A percentile compares a stretch with the other conserved stretches of the same genome.
Conservation (phyloP, 2,329 filamentous ascomycete genomes). For the Seiridium unicorne region DNA sequence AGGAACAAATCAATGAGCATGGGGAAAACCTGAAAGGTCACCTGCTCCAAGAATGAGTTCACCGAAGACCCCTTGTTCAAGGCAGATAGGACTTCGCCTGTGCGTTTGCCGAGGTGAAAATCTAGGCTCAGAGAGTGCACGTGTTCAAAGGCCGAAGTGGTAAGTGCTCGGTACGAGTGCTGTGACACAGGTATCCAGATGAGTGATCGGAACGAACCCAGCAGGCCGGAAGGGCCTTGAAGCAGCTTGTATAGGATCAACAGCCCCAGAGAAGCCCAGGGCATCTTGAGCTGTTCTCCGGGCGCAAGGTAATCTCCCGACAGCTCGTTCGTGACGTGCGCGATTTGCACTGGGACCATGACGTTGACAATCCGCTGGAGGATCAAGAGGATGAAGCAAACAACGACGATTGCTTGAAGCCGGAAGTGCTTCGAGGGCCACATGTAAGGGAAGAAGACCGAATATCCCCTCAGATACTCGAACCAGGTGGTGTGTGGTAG, state of each 20-base stretch:
- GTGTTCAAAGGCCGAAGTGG: conserved; percentile 94
- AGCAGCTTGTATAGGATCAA: conserved; percentile 79
- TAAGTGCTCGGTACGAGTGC: conserved; percentile 92
- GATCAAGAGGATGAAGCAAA: conserved; percentile 80
- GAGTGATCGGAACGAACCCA: conserved; percentile 78
- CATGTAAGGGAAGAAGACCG: conserved; percentile 91
- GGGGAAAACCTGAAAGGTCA: conserved; percentile 92
- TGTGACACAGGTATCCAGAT: conserved; percentile 97
- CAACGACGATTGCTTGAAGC: conserved; percentile 74
- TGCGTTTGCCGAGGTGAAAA: conserved; percentile 95
- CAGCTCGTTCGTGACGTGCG: conserved; percentile 74
- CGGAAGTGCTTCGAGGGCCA: conserved; percentile 81
- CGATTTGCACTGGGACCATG: conserved; percentile 79
- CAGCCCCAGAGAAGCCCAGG: conserved; percentile 72
- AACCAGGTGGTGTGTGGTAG: conserved; percentile 89
- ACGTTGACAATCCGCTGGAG: conserved; percentile 83
- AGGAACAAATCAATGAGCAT: conserved; percentile 90
- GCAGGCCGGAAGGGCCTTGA: conserved; percentile 83
- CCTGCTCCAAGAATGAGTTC: conserved; percentile 93
- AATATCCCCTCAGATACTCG: conserved; percentile 92
- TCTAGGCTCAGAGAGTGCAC: conserved; percentile 93
- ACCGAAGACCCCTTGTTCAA: conserved; percentile 95
- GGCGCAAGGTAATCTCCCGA: conserved; percentile 46
- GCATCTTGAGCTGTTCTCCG: conserved; percentile 50
- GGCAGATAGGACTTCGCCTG: conserved; percentile 91